Conservation (phyloP, 139 green algal species). For the Chlorella sp. region DNA sequence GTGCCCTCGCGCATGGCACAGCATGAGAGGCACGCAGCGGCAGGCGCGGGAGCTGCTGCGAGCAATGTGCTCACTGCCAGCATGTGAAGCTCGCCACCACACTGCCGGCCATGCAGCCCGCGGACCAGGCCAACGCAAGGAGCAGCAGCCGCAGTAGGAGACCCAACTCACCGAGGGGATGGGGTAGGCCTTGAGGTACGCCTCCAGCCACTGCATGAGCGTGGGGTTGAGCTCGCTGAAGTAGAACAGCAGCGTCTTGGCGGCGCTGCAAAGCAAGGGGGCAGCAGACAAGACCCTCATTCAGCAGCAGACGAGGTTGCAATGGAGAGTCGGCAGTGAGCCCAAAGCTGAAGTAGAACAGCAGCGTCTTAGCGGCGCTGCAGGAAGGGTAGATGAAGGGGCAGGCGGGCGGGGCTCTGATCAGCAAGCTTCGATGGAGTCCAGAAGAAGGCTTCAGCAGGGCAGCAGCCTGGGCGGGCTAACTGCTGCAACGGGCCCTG, state of each 20-base stretch:
- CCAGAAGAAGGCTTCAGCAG: too few relatives aligned
- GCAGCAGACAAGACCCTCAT: too few relatives aligned
- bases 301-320: too few relatives aligned
- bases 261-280: constrained; percentile 52
- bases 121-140: too few relatives aligned
- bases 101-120: too few relatives aligned
- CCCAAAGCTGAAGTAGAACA: constrained; percentile 77
- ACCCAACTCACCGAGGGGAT: constrained; percentile 63
- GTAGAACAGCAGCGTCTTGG: constrained; percentile 82
- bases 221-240: constrained; percentile 59
- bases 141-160: neutral
- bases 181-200: constrained; percentile 63
- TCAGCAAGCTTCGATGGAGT: neutral
- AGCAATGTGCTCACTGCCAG: neutral
- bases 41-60: neutral
- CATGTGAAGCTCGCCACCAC: neutral
- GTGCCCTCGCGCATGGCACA: neutral
- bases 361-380: constrained; percentile 78
- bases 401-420: neutral
- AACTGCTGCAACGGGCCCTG: too few relatives aligned
- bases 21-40: neutral
- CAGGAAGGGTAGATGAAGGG: neutral
- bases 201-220: constrained; percentile 48
- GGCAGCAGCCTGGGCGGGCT: too few relatives aligned
- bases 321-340: too few relatives aligned